phyloP scores from a whole-genome alignment of 2,329 filamentous ascomycete species.

The Akanthomyces dipterigenus region DNA sequence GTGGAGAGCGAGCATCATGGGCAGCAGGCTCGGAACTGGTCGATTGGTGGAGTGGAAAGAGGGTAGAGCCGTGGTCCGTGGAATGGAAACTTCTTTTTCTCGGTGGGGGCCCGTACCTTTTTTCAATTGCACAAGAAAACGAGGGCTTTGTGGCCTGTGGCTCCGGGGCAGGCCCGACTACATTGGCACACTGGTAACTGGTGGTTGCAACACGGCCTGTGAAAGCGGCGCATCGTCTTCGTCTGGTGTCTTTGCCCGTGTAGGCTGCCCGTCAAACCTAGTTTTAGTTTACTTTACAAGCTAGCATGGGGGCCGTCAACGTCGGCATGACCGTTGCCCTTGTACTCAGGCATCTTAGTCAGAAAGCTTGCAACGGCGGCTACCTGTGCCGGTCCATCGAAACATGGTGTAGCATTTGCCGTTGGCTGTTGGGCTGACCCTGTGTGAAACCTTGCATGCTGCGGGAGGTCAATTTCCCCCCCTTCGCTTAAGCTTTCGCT shows the following conservation, averaged over 20 bases:
- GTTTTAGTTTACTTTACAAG: not conserved
- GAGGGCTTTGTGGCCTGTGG: not conserved
- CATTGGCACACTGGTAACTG: not conserved
- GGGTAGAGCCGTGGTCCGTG: slow-evolving; percentile 1
- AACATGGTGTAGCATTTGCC: not conserved
- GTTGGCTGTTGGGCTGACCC: not conserved
- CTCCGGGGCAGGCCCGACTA: not conserved
- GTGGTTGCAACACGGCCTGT: not conserved
- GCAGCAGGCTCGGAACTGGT: not conserved
- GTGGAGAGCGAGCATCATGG: too few relatives aligned
- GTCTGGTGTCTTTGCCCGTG: not conserved
- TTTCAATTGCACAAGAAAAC: not conserved
- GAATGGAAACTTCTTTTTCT: slow-evolving; percentile 10
- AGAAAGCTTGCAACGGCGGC: slow-evolving; percentile 1
- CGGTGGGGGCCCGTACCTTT: not conserved
- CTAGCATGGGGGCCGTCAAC: too few relatives aligned
- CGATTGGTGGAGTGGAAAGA: not conserved
- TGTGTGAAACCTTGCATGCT: not conserved
- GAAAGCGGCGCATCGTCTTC: not conserved
- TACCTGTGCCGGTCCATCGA: not conserved
- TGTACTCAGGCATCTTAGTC: not conserved
- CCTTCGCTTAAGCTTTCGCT: not conserved
- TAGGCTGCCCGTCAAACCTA: not conserved
- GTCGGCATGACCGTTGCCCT: not conserved
- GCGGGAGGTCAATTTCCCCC: not conserved